A percentile compares a stretch with the other conserved stretches of the same genome.
Conservation (phyloP, 2,329 filamentous ascomycete species). For the Ophiocordyceps camponoti-rufipedis region DNA sequence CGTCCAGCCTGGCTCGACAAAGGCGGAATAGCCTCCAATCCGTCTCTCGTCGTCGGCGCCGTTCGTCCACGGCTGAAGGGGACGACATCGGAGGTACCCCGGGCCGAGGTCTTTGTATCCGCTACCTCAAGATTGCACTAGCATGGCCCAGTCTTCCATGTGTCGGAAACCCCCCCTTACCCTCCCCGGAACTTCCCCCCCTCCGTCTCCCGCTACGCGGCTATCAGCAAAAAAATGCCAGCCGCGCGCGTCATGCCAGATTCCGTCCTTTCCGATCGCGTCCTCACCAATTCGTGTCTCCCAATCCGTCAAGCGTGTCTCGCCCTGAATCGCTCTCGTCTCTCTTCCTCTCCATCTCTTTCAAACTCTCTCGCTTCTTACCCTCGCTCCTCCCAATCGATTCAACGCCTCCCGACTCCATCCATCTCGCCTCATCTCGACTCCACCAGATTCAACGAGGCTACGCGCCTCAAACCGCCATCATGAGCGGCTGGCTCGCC, state of each 20-base stretch:
- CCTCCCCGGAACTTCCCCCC: no score
- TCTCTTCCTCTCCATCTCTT: not conserved
- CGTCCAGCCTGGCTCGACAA: no score
- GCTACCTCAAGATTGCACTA: not conserved
- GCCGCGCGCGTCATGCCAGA: not conserved
- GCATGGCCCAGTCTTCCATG: no score
- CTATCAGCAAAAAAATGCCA: not conserved
- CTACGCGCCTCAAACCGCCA: not conserved
- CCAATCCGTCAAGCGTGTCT: not conserved
- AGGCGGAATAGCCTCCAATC: not conserved
- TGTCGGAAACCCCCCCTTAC: no score
- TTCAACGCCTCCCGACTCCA: not conserved
- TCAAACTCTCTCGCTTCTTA: not conserved
- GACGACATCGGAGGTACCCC: not conserved
- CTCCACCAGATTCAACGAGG: no score
- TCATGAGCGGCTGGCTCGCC: constrained; percentile 18
- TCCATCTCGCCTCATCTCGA: not conserved
- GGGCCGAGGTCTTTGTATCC: not conserved
- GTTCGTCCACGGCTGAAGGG: not conserved
- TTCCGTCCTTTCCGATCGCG: not conserved
- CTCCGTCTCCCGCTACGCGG: no score
- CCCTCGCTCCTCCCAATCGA: not conserved
- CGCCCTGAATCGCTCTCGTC: no score
- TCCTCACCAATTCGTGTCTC: not conserved
- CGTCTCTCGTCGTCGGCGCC: not conserved